Conservation (phyloP, 2,329 filamentous ascomycete genomes). For the Pyricularia sp. region DNA sequence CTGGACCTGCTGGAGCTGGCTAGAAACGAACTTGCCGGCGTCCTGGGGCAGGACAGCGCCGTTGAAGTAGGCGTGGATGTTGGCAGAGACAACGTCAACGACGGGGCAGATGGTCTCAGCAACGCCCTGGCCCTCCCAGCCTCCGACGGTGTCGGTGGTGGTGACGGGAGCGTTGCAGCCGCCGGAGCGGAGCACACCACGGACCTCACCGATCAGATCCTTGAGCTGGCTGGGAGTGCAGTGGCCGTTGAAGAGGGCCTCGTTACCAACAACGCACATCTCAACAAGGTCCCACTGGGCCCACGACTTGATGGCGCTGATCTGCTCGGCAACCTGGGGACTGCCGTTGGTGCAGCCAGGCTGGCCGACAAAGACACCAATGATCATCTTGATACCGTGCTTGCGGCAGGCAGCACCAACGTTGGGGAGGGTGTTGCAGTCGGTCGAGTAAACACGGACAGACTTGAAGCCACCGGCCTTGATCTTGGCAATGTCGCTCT, state of each 20-base stretch:
- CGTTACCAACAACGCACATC: slow-evolving; percentile 80
- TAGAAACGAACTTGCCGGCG: slow-evolving; percentile 64
- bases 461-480: slow-evolving; percentile 52
- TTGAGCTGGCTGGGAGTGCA: slow-evolving; percentile 52
- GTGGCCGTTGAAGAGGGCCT: slow-evolving; percentile 68
- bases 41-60: slow-evolving; percentile 42
- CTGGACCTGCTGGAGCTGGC: slow-evolving; percentile 61
- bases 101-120: slow-evolving; percentile 49
- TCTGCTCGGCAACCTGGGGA: slow-evolving; percentile 56
- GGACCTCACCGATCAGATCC: slow-evolving; percentile 55
- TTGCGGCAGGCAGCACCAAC: slow-evolving; percentile 57
- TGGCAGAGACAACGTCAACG: slow-evolving; percentile 70
- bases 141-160: slow-evolving; percentile 73
- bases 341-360: slow-evolving; percentile 43
- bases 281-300: slow-evolving; percentile 62
- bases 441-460: slow-evolving; percentile 80
- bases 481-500: slow-evolving; percentile 49
- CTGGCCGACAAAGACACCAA: slow-evolving; percentile 74
- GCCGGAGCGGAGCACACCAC: slow-evolving; percentile 43
- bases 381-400: slow-evolving; percentile 63
- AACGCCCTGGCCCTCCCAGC: slow-evolving; percentile 55
- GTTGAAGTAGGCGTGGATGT: slow-evolving; percentile 96
- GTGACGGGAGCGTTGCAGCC: slow-evolving; percentile 67
- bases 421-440: slow-evolving; percentile 69
- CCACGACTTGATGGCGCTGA: slow-evolving; percentile 60